phyloP scores from a whole-genome alignment of 2,329 filamentous ascomycete genomes.

The Magnaporthiopsis incrustans region DNA sequence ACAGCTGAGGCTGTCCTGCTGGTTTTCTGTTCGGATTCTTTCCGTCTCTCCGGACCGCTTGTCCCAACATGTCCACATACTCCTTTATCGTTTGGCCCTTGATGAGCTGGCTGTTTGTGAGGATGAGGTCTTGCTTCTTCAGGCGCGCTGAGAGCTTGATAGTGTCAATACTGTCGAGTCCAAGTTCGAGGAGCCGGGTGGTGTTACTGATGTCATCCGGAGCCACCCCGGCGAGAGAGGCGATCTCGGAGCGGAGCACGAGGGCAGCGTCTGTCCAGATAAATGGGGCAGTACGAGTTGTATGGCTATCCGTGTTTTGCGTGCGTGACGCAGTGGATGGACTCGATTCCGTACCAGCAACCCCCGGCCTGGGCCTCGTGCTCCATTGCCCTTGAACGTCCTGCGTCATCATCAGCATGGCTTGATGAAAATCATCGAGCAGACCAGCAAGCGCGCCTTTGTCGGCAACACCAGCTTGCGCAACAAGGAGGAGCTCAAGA shows the following conservation, averaged over 20 bases:
- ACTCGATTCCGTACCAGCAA: slow-evolving; percentile 7
- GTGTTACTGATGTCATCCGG: slow-evolving; percentile 42
- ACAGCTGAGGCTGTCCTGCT: background rate
- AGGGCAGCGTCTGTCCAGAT: slow-evolving; percentile 49
- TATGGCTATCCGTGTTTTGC: background rate
- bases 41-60: background rate
- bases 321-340: too few relatives aligned
- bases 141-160: slow-evolving; percentile 75
- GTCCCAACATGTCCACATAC: slow-evolving; percentile 36
- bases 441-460: slow-evolving; percentile 22
- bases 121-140: slow-evolving; percentile 46
- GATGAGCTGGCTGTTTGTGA: slow-evolving; percentile 74
- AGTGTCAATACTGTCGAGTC: slow-evolving; percentile 85
- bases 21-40: background rate
- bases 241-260: slow-evolving; percentile 53
- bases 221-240: slow-evolving; percentile 48
- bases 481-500: slow-evolving; percentile 52
- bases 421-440: slow-evolving; percentile 30
- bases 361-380: too few relatives aligned
- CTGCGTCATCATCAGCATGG: slow-evolving; percentile 18
- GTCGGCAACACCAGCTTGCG: slow-evolving; percentile 36
- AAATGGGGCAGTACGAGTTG: slow-evolving; percentile 28
- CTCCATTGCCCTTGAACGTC: slow-evolving; percentile 7
- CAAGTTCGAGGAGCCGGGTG: slow-evolving; percentile 70
- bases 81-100: slow-evolving; percentile 57